These are phyloP conservation scores for Aspergillus leporis DNA, from an alignment of 495 filamentous ascomycete species.

Conservation along the genomic window DNA sequence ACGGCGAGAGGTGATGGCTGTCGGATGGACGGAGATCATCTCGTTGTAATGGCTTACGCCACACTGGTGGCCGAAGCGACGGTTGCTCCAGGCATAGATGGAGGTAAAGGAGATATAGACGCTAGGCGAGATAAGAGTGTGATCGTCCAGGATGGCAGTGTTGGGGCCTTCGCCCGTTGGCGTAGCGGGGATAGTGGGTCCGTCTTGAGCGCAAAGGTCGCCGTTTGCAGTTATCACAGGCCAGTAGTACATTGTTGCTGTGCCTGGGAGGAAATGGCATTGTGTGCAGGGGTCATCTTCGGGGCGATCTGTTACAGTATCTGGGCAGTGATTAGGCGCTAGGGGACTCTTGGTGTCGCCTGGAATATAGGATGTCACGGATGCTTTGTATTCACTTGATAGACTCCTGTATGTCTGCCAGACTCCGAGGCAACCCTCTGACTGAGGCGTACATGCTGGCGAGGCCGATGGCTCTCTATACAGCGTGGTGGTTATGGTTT, in stretches of 20 bases:
- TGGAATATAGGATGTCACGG: constrained; percentile 9
- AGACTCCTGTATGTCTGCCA: constrained; percentile 24
- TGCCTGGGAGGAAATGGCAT: constrained; percentile 28
- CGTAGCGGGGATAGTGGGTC: constrained; percentile 22
- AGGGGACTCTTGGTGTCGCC: constrained; percentile 29
- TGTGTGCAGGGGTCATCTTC: constrained; percentile 23
- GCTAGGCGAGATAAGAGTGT: constrained; percentile 25
- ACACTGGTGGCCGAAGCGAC: constrained; percentile 20
- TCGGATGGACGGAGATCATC: constrained; percentile 21
- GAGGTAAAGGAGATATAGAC: constrained; percentile 30
- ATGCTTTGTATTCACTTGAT: constrained; percentile 11
- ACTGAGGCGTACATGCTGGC: constrained; percentile 18
- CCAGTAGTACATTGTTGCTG: constrained; percentile 32
- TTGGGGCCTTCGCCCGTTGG: constrained; percentile 18
- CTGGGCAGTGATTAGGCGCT: constrained; percentile 17
- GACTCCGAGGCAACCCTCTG: constrained; percentile 25
- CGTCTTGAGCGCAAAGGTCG: constrained; percentile 27
- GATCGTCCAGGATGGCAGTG: constrained; percentile 25
- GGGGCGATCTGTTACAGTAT: constrained; percentile 12
- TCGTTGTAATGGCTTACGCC: constrained; percentile 23
- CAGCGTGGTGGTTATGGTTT: constrained; percentile 7
- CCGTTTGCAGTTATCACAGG: constrained; percentile 23
- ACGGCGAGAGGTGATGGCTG: constrained; percentile 19
- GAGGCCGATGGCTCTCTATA: constrained; percentile 18
- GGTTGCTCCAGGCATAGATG: constrained; percentile 29